Percentiles rank a stretch among this genome's conserved stretches.
Conservation (phyloP, 331 rosid genomes). For the Malus hybrid region DNA sequence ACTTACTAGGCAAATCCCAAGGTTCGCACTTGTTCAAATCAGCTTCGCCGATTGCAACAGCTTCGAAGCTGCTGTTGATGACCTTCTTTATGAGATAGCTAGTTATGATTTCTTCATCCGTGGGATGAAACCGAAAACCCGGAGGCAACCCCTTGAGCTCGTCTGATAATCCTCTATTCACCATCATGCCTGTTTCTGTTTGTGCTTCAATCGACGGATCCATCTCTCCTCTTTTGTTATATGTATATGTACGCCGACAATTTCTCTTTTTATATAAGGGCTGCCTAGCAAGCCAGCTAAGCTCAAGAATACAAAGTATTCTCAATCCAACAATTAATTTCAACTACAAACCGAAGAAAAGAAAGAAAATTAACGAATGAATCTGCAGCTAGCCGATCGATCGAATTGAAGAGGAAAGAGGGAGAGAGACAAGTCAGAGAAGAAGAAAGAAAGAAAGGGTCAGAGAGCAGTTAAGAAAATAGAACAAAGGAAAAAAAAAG, state of each 20-base stretch:
- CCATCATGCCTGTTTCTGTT: conserved; percentile 16
- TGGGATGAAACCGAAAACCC: conserved; percentile 91
- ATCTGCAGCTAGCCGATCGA: neutral
- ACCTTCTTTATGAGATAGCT: conserved; percentile 60
- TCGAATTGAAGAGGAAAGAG: neutral
- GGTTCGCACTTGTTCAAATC: conserved; percentile 91
- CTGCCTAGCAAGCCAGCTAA: too few species aligned
- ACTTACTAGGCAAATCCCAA: conserved; percentile 88
- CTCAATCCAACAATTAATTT: neutral
- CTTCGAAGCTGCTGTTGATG: conserved; percentile 44
- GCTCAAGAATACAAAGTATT: neutral
- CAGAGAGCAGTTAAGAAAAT: conserved; percentile 32
- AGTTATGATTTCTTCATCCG: conserved; percentile 75
- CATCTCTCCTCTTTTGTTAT: too few species aligned
- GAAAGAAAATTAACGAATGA: neutral
- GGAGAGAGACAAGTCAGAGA: neutral
- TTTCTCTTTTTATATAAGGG: too few species aligned
- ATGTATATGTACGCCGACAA: too few species aligned
- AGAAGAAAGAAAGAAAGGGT: neutral
- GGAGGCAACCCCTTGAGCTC: conserved; percentile 68
- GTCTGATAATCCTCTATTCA: conserved; percentile 21
- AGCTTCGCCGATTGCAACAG: conserved; percentile 79
- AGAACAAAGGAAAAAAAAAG: conserved; percentile 17
- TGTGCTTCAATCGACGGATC: too few species aligned
- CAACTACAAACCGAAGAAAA: neutral